Conservation (phyloP, 495 filamentous ascomycete genomes). For the Physcia stellaris region DNA sequence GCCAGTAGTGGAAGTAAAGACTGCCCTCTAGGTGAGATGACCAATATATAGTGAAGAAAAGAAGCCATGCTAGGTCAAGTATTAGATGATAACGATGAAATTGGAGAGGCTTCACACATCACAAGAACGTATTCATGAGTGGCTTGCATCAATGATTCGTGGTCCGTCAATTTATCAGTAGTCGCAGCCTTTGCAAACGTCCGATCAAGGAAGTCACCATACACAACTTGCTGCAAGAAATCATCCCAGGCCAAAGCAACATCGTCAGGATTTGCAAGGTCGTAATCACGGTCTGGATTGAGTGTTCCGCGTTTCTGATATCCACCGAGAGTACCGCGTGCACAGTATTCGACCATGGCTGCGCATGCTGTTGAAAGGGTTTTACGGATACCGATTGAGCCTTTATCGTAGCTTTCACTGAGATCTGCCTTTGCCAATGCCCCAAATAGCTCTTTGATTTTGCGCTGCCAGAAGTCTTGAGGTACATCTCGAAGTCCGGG, state of each 20-base stretch:
- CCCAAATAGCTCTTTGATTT: constrained; percentile 27
- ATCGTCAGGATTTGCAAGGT: constrained; percentile 37
- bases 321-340: constrained; percentile 40
- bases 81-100: constrained; percentile 1
- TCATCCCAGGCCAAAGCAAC: constrained; percentile 42
- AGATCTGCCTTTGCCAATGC: constrained; percentile 43
- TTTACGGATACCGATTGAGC: constrained; percentile 46
- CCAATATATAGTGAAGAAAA: constrained; percentile 47
- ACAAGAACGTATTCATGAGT: constrained; percentile 41
- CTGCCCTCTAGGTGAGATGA: constrained; percentile 48
- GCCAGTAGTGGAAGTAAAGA: constrained; percentile 44
- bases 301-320: constrained; percentile 22
- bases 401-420: constrained; percentile 59
- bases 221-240: constrained; percentile 39
- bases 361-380: constrained; percentile 50
- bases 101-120: constrained; percentile 30
- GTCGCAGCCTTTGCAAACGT: constrained; percentile 39
- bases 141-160: constrained; percentile 38
- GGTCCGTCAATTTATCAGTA: constrained; percentile 39
- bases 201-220: constrained; percentile 43
- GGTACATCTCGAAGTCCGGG: constrained; percentile 44
- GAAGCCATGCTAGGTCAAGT: constrained; percentile 37
- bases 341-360: constrained; percentile 44
- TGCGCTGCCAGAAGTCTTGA: constrained; percentile 41
- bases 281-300: constrained; percentile 30